These are phyloP conservation scores for Blumeria graminis DNA, from an alignment of 2,329 filamentous ascomycete species.

Conservation along the genomic window DNA sequence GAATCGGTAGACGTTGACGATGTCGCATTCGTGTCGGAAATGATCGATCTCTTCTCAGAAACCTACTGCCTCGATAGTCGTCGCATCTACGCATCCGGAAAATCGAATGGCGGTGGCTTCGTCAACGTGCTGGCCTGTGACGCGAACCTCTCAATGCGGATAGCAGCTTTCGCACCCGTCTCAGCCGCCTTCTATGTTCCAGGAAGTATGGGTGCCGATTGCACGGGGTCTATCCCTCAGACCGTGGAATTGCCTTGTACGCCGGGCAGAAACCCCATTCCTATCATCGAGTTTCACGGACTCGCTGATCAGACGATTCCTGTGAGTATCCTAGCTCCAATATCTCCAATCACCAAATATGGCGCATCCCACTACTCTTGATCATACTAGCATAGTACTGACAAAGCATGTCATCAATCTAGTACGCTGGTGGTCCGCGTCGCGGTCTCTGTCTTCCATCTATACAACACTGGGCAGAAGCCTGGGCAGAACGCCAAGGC, in stretches of 20 bases:
- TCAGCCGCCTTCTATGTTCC: constrained; percentile 21
- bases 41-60: constrained; percentile 18
- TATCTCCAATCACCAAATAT: not conserved
- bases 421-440: constrained; percentile 20
- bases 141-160: constrained; percentile 15
- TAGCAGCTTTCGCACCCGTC: constrained; percentile 23
- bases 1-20: constrained; percentile 19
- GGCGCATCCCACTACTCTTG: not conserved
- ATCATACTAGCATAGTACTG: not conserved
- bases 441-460: constrained; percentile 21
- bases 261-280: constrained; percentile 16
- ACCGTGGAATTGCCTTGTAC: constrained; percentile 18
- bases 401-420: not conserved
- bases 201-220: constrained; percentile 13
- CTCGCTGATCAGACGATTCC: constrained; percentile 21
- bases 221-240: constrained; percentile 8
- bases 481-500: constrained; percentile 18
- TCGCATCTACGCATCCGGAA: constrained; percentile 21
- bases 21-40: constrained; percentile 20
- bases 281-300: constrained; percentile 27
- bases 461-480: constrained; percentile 18
- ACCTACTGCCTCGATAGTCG: constrained; percentile 19
- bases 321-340: not conserved
- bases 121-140: constrained; percentile 20
- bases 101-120: constrained; percentile 24